A percentile compares a stretch with the other conserved stretches of the same genome.
These are phyloP conservation scores for Pseudogymnoascus sp. DNA, from an alignment of 2,329 filamentous ascomycete species.

Conservation along the genomic window DNA sequence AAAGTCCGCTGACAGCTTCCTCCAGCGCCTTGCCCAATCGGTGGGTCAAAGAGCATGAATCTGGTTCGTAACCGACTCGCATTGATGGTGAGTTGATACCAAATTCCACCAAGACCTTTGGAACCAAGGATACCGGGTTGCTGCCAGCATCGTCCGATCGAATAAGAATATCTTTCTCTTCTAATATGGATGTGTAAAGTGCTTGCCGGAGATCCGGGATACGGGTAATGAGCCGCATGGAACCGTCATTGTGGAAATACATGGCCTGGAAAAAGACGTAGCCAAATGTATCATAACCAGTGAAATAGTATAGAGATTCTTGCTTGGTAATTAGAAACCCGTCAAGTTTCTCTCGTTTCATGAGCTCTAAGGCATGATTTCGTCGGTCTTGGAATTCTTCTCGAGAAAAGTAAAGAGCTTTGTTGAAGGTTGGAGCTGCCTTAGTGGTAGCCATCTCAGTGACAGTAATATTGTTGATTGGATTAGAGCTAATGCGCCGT, in stretches of 20 bases:
- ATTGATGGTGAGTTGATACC: constrained; percentile 27
- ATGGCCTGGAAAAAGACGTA: constrained; percentile 33
- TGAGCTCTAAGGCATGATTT: constrained; percentile 23
- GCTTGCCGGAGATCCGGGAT: constrained; percentile 29
- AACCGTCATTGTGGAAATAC: constrained; percentile 31
- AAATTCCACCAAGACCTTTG: constrained; percentile 26
- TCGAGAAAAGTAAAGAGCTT: constrained; percentile 26
- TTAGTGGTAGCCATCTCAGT: constrained; percentile 14
- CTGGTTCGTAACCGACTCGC: constrained; percentile 28
- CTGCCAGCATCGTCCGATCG: constrained; percentile 26
- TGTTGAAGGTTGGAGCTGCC: constrained; percentile 26
- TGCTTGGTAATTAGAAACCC: constrained; percentile 32
- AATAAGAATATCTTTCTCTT: constrained; percentile 16
- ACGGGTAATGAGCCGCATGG: constrained; percentile 29
- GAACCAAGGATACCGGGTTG: constrained; percentile 29
- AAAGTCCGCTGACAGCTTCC: constrained; percentile 28
- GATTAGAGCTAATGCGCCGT: neutral
- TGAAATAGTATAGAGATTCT: constrained; percentile 29
- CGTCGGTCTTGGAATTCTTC: constrained; percentile 24
- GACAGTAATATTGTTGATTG: neutral
- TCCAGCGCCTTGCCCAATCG: constrained; percentile 30
- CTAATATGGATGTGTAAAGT: constrained; percentile 27
- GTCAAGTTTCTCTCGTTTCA: constrained; percentile 30
- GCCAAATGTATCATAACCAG: constrained; percentile 31
- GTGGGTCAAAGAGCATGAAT: constrained; percentile 33